phyloP scores from a whole-genome alignment of 139 green algal genomes.

The Volvox reticuliferus region DNA sequence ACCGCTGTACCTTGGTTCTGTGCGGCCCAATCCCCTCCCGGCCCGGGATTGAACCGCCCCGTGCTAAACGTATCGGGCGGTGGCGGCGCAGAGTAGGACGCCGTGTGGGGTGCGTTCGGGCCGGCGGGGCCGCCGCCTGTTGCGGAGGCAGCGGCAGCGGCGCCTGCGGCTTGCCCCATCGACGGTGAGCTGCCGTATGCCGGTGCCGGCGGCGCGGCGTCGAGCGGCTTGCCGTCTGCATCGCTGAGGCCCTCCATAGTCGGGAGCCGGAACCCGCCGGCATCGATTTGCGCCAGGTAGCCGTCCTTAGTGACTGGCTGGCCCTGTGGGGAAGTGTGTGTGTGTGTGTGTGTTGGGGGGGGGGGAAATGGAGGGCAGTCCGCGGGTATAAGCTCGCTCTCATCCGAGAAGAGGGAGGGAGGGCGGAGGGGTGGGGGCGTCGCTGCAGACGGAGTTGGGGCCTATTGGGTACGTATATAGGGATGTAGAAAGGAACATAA shows the following conservation, averaged over 20 bases:
- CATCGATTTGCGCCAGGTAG: conserved; percentile 56
- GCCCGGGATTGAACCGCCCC: background rate
- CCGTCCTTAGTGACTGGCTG: conserved; percentile 45
- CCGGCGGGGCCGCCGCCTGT: background rate
- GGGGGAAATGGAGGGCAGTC: background rate
- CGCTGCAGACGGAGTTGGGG: background rate
- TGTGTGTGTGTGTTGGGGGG: no score
- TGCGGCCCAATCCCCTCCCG: background rate
- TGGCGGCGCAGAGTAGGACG: conserved; percentile 27
- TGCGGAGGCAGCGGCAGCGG: background rate
- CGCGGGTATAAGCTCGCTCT: no score
- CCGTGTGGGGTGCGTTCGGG: background rate
- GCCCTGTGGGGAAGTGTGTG: conserved; percentile 27
- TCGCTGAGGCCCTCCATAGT: conserved; percentile 52
- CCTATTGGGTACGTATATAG: background rate
- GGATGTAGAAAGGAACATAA: background rate
- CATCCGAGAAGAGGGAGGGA: background rate
- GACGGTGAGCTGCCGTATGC: background rate
- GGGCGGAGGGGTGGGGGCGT: background rate
- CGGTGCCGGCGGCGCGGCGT: background rate
- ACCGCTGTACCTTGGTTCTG: background rate
- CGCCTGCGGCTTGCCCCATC: background rate
- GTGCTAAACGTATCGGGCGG: conserved; percentile 31
- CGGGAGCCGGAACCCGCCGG: conserved; percentile 52
- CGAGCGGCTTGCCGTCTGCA: conserved; percentile 28